Base-by-base conservation (phyloP, 345 rosid species). In the Pistacia vera region DNA sequence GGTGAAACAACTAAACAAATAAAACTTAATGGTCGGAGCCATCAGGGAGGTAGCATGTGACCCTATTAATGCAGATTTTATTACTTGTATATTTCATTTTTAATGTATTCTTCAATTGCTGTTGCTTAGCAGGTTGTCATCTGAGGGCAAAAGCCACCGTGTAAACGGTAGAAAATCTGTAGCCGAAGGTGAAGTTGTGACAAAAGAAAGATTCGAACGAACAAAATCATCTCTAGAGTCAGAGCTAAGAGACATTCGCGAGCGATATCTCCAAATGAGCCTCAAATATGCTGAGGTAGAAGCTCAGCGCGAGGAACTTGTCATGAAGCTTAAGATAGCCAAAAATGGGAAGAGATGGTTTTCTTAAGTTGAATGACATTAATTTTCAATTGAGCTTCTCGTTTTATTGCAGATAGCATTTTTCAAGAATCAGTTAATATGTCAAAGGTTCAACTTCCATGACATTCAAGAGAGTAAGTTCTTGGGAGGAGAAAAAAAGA, bases 211-310 rank as follows among this genome's bases (percentile, higher is more conserved):
- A 55, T 81, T 75, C 0, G 90, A 88, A 68, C 77, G 80, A n/a
- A 73, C 88, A 55, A 84, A 81, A 72, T 85, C 92, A 52, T 77
- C 83, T 14, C 74, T 86, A 17, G 90, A 90, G 86, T 44, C 85
- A 25, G 92, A 90, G 80, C 66, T 88, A 35, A 85, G 13, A 69
- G 91, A 90, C 60, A 76, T 88, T n/a, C 89, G 78, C 0, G 88
- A 90, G 68, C 82, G 90, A 2, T 88, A 90, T 70, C 80, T 84
- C 58, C 73, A 81, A 49, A 84, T 88, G 91, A 90, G 94, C 81
- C 90, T 90, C 70, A 86, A 85, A 70, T 90, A 86, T 65, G 91
- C 90, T 16, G 88, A 88, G 74, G 90, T 86, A 17, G 91, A 86
- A 81, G 81, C 75, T 67, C 85, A 88, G 59, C 86, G 90, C 9